Base-by-base conservation (phyloP, 306 rosid species). In the Trifolium dubium region DNA sequence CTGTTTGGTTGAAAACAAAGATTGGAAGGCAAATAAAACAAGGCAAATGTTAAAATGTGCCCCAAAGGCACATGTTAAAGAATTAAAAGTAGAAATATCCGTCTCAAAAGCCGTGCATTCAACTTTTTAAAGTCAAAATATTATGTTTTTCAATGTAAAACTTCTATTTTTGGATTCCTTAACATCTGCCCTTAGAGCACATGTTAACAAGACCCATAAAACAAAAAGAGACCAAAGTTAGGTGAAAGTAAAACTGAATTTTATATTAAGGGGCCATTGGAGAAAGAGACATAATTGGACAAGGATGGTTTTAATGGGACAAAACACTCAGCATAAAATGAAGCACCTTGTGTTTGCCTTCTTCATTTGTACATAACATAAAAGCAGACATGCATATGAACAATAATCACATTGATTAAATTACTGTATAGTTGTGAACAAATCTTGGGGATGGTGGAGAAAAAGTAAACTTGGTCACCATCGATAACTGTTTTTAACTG, bases 261-360 rank as follows among this genome's bases (percentile, higher is more conserved):
- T 51, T 53, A 73, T 69, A 67, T 50, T 81, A 23, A 86, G 78
- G 75, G 83, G 78, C 41, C 77, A 76, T 77, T 51, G 81, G 80
- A 87, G 80, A 87, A 79, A 81, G 86, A 74, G 96, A 83, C 90
- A 86, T 68, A 83, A 63, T 28, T 84, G 54, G 87, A 86, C 86
- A 86, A 80, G 77, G 80, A 82, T 79, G 81, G 88, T 89, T 82
- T 81, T 54, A 82, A 78, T 83, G 90, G 76, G 89, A 91, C 92
- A 86, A 90, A 86, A 89, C 97, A 85, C 76, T 60, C 14, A 72
- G 77, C 88, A 83, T 56, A 85, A 79, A 79, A 70, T 71, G 82
- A 58, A 79, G 85, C 84, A 79, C 67, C 72, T 67, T 68, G 71
- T 79, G 84, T 71, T 72, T 75, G 76, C 64, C 81, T 82, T 82